Evolutionary conservation across 805 yeast genomes (phyloP).

Genomic region (Metschnikowia kofuensis): DNA sequence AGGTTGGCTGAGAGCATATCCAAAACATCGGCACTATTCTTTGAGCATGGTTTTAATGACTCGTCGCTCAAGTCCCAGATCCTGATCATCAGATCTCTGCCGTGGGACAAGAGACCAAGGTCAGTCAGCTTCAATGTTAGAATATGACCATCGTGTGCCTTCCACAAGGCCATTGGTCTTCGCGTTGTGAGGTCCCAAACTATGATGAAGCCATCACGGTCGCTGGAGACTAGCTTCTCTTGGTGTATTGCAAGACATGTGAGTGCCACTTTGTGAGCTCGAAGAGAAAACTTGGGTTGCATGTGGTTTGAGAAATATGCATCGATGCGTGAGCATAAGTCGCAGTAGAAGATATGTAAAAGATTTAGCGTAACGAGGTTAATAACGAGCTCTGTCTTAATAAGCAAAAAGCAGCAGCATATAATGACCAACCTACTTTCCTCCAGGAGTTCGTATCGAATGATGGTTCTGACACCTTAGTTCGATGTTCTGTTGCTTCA

Average conservation of each 20-base stretch:
- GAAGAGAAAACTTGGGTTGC: constrained; percentile 13
- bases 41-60: constrained; percentile 3
- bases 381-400: too few relatives aligned
- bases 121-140: constrained; percentile 41
- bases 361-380: background rate
- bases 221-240: constrained; percentile 46
- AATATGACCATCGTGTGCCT: constrained; percentile 54
- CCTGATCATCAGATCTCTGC: constrained; percentile 56
- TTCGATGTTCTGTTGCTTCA: too few relatives aligned
- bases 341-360: background rate
- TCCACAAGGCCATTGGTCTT: constrained; percentile 57
- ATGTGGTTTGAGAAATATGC: background rate
- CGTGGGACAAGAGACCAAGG: constrained; percentile 53
- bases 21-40: constrained; percentile 2
- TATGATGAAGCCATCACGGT: constrained; percentile 58
- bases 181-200: constrained; percentile 63
- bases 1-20: background rate
- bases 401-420: too few relatives aligned
- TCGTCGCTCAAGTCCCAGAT: constrained; percentile 38
- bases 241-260: constrained; percentile 11
- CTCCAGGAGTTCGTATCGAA: too few relatives aligned
- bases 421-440: too few relatives aligned
- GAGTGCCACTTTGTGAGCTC: constrained; percentile 17
- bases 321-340: background rate
- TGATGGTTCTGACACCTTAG: too few relatives aligned